Percentiles rank a stretch among this genome's conserved stretches.
Conservation (phyloP, 768 basidiomycete species). For the Ramaria rubella region DNA sequence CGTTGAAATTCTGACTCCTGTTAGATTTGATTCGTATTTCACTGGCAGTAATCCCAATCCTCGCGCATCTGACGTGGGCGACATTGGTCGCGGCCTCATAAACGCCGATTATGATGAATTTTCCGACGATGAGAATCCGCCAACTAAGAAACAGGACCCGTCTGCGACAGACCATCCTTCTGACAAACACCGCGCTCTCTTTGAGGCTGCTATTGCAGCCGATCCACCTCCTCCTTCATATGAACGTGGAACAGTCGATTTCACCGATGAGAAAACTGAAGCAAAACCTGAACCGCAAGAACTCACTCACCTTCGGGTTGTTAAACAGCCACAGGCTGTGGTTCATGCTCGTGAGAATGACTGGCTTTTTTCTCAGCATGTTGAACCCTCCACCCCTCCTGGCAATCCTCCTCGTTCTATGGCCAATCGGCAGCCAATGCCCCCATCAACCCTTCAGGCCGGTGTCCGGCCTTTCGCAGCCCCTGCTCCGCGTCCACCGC, state of each 20-base stretch:
- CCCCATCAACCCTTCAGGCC: constrained; percentile 20
- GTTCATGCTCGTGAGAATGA: not conserved
- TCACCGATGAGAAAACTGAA: constrained; percentile 47
- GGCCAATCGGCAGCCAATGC: not conserved
- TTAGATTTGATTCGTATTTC: constrained; percentile 10
- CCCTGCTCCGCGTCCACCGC: constrained; percentile 19
- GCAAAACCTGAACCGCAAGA: constrained; percentile 11
- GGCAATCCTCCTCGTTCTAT: not conserved
- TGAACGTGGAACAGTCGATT: constrained; percentile 29
- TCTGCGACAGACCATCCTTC: constrained; percentile 23
- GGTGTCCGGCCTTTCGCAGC: constrained; percentile 29
- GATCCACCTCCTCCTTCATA: constrained; percentile 11
- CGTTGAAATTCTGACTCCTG: constrained; percentile 9
- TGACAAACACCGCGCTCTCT: constrained; percentile 12
- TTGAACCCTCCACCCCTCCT: not conserved
- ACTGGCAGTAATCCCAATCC: constrained; percentile 18
- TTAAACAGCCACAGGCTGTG: not conserved
- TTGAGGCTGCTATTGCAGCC: constrained; percentile 6
- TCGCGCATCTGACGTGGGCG: constrained; percentile 49
- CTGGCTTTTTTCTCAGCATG: not conserved
- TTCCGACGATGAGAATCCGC: constrained; percentile 33
- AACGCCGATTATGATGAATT: constrained; percentile 38
- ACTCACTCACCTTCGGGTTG: not conserved
- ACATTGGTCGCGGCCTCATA: constrained; percentile 44
- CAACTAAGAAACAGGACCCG: constrained; percentile 26